Conservation (phyloP, 805 yeast species). For the Ogataea chonburiensis region DNA sequence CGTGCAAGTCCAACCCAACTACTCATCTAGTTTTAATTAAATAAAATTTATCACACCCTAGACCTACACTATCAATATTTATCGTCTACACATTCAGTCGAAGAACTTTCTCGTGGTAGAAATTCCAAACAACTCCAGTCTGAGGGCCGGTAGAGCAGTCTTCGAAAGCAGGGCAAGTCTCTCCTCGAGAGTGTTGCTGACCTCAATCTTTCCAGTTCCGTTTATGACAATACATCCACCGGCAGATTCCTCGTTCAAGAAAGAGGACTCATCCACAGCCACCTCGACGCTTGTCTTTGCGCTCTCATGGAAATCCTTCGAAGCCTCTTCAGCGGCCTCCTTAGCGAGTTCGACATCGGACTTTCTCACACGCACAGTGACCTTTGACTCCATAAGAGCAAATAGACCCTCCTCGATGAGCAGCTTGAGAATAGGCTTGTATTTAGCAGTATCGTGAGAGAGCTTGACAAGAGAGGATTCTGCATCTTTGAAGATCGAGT, state of each 20-base stretch:
- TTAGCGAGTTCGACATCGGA: slow-evolving; percentile 59
- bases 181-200: slow-evolving; percentile 91
- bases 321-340: slow-evolving; percentile 60
- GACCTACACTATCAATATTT: slow-evolving; percentile 14
- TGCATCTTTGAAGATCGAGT: slow-evolving; percentile 71
- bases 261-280: slow-evolving; percentile 52
- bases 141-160: slow-evolving; percentile 87
- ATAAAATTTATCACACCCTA: slow-evolving; percentile 14
- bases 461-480: slow-evolving; percentile 58
- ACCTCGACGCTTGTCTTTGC: slow-evolving; percentile 58
- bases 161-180: slow-evolving; percentile 80
- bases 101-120: slow-evolving; percentile 87
- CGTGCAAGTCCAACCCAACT: slow-evolving; percentile 2
- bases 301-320: slow-evolving; percentile 59
- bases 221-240: slow-evolving; percentile 85
- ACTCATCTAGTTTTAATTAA: slow-evolving; percentile 6
- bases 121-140: slow-evolving; percentile 86
- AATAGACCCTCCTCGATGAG: slow-evolving; percentile 76
- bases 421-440: slow-evolving; percentile 68
- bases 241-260: slow-evolving; percentile 60
- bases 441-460: slow-evolving; percentile 53
- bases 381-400: slow-evolving; percentile 70
- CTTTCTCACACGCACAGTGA: slow-evolving; percentile 65
- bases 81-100: slow-evolving; percentile 46
- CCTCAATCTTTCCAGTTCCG: slow-evolving; percentile 77